Evolutionary conservation across 179 eudicot genomes (phyloP).

Genomic region (Patellifolia procumbens): DNA sequence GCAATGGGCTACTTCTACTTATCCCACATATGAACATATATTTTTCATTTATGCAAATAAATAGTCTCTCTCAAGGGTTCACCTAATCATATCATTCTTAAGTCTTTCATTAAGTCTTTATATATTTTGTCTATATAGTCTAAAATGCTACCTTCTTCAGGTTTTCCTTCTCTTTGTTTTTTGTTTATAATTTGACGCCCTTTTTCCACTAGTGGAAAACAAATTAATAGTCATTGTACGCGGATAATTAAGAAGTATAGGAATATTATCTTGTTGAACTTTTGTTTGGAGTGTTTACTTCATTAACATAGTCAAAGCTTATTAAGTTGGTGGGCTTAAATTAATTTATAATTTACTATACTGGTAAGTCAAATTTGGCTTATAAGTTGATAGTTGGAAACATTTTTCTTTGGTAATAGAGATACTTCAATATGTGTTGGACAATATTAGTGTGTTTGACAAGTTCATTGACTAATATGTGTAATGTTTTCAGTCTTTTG

Average conservation of each 20-base stretch:
- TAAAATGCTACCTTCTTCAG: neutral
- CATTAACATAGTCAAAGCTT: neutral
- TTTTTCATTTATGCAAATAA: neutral
- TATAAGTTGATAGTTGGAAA: neutral
- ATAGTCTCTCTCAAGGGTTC: neutral
- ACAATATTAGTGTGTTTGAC: neutral
- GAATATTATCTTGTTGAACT: neutral
- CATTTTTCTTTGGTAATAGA: no score
- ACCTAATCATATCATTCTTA: no score
- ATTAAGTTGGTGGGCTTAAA: neutral
- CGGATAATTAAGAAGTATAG: neutral
- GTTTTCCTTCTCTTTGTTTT: neutral
- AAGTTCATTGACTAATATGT: neutral
- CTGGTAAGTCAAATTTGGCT: neutral
- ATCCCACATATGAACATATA: no score
- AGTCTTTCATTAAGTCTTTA: slow-evolving; percentile 3
- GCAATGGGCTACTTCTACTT: no score
- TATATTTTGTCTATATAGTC: neutral
- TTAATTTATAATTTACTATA: neutral
- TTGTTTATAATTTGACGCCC: neutral
- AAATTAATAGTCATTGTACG: neutral
- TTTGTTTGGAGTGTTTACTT: neutral
- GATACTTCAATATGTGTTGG: neutral
- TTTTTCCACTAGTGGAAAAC: neutral
- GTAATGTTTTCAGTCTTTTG: neutral